A percentile compares a stretch with the other conserved stretches of the same genome.
phyloP scores from a whole-genome alignment of 106 monocot genomes.

The Apostasia shenzhenica region DNA sequence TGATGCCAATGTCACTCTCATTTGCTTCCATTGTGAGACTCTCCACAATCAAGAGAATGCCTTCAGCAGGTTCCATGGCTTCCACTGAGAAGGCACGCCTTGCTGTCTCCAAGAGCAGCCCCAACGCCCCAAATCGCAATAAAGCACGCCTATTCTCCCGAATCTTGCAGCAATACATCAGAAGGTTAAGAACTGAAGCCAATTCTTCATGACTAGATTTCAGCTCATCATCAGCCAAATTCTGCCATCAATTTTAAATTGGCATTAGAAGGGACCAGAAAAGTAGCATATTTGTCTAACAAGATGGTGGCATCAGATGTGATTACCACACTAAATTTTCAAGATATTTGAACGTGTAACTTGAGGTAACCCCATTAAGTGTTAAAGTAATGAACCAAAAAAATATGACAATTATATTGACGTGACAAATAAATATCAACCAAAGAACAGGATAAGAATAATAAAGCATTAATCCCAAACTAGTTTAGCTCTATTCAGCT shows the following conservation, averaged over 20 bases:
- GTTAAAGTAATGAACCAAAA: too few relatives aligned
- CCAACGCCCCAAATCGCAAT: conserved; percentile 66
- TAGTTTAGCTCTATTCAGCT: too few relatives aligned
- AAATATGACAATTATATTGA: too few relatives aligned
- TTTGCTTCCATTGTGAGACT: conserved; percentile 91
- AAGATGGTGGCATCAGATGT: too few relatives aligned
- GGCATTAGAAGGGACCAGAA: neutral
- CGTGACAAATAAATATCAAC: too few relatives aligned
- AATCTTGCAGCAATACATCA: conserved; percentile 97
- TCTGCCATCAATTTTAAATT: conserved; percentile 25
- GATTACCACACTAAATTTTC: too few relatives aligned
- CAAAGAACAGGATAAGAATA: too few relatives aligned
- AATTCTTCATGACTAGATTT: conserved; percentile 90
- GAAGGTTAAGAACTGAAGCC: conserved; percentile 78
- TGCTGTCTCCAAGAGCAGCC: conserved; percentile 85
- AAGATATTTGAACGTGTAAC: too few relatives aligned
- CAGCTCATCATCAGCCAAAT: conserved; percentile 68
- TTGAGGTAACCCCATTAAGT: too few relatives aligned
- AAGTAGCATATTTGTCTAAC: too few relatives aligned
- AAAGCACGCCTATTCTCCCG: conserved; percentile 83
- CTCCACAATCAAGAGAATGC: conserved; percentile 91
- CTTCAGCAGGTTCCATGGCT: conserved; percentile 94
- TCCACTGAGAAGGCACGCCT: conserved; percentile 87
- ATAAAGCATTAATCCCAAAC: too few relatives aligned
- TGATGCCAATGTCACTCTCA: conserved; percentile 76